These are phyloP conservation scores for Gamsiella multidivaricata DNA, from an alignment of 192 early-diverging fungal genomes.

Conservation along the genomic window DNA sequence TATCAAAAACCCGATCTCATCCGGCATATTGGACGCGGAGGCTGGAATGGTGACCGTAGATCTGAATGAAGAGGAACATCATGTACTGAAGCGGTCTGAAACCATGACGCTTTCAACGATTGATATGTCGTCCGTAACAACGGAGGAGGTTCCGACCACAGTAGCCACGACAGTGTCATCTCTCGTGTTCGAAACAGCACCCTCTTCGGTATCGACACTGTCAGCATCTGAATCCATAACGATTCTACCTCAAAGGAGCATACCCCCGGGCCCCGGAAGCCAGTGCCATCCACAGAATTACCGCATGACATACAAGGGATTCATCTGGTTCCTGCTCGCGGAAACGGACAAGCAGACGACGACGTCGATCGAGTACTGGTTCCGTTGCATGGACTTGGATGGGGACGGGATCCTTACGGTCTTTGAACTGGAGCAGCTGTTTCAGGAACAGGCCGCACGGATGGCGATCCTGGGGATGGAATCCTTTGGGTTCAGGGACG, in stretches of 20 bases:
- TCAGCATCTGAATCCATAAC: neutral
- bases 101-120: constrained; percentile 12
- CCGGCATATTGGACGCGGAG: neutral
- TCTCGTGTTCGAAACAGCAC: neutral
- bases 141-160: neutral
- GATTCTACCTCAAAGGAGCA: neutral
- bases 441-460: constrained; percentile 76
- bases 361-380: constrained; percentile 78
- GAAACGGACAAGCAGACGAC: constrained; percentile 81
- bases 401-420: constrained; percentile 86
- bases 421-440: constrained; percentile 90
- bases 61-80: neutral
- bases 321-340: constrained; percentile 88
- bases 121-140: constrained; percentile 1
- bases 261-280: constrained; percentile 31
- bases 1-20: neutral
- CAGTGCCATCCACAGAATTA: constrained; percentile 52
- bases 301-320: constrained; percentile 84
- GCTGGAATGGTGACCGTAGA: constrained; percentile 2
- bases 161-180: neutral
- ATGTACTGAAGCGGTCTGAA: constrained; percentile 13
- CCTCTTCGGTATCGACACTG: neutral
- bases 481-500: constrained; percentile 48
- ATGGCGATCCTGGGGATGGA: constrained; percentile 53
- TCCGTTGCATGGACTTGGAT: constrained; percentile 92